phyloP scores from a whole-genome alignment of 805 yeast genomes.

The Teunomyces funiuensis region DNA sequence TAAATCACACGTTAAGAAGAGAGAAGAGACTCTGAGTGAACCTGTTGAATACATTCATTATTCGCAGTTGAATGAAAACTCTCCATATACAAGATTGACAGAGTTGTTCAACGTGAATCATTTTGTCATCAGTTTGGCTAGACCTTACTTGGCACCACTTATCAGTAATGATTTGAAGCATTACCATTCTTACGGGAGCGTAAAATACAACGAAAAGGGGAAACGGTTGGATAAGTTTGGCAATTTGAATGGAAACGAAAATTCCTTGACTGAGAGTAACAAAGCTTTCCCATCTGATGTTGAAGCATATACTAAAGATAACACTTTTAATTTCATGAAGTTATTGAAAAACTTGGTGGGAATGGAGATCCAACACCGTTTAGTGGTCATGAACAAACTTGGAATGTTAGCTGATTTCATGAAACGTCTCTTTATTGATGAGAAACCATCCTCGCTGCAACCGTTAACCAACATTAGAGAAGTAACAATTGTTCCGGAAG shows the following conservation, averaged over 20 bases:
- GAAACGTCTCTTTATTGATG: constrained; percentile 82
- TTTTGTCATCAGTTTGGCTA: constrained; percentile 84
- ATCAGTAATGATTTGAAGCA: constrained; percentile 81
- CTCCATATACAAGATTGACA: constrained; percentile 83
- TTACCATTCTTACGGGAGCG: constrained; percentile 42
- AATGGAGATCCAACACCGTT: constrained; percentile 80
- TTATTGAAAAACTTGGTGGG: constrained; percentile 56
- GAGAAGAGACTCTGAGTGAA: constrained; percentile 9
- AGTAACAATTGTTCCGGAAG: constrained; percentile 86
- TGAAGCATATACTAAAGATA: constrained; percentile 33
- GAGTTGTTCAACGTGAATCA: constrained; percentile 95
- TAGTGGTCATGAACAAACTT: constrained; percentile 73
- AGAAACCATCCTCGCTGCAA: constrained; percentile 68
- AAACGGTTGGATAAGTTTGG: background rate
- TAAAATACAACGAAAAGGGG: constrained; percentile 17
- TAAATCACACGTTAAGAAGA: constrained; percentile 14
- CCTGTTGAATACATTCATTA: constrained; percentile 14
- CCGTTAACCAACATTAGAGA: constrained; percentile 65
- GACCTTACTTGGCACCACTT: constrained; percentile 92
- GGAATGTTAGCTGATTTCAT: constrained; percentile 71
- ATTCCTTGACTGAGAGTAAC: constrained; percentile 25
- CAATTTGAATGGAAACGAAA: background rate
- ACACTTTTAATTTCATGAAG: constrained; percentile 31
- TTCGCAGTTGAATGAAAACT: constrained; percentile 29
- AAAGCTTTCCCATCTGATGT: constrained; percentile 33